phyloP scores from a whole-genome alignment of 2,329 filamentous ascomycete species.

The Paecilomyces variotii region DNA sequence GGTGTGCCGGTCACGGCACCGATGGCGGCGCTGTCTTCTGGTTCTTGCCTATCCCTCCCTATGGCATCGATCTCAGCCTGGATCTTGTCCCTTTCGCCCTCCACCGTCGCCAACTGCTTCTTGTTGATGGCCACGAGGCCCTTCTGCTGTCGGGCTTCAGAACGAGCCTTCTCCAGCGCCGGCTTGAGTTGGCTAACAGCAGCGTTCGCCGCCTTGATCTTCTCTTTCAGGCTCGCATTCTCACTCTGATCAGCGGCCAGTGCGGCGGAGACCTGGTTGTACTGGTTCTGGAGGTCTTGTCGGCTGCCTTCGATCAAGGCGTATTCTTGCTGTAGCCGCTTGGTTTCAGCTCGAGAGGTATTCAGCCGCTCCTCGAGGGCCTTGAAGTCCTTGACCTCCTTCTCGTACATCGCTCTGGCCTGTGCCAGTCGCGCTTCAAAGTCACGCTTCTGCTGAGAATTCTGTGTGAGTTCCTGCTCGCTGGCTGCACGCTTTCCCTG shows the following conservation, averaged over 20 bases:
- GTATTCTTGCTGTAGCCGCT: constrained; percentile 75
- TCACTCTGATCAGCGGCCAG: constrained; percentile 84
- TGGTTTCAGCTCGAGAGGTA: constrained; percentile 68
- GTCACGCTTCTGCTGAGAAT: constrained; percentile 80
- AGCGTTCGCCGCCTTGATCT: constrained; percentile 71
- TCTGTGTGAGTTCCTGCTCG: constrained; percentile 74
- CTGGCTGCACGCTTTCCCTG: constrained; percentile 71
- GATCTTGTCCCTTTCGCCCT: constrained; percentile 80
- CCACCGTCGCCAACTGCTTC: constrained; percentile 87
- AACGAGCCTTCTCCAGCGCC: constrained; percentile 85
- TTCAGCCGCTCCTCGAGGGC: constrained; percentile 75
- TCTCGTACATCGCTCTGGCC: constrained; percentile 80
- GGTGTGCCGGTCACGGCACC: constrained; percentile 28
- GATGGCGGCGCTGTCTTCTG: constrained; percentile 37
- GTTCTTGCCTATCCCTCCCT: constrained; percentile 56
- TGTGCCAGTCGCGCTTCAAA: constrained; percentile 85
- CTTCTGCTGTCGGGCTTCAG: constrained; percentile 89
- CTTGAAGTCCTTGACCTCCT: constrained; percentile 81
- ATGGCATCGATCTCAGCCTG: constrained; percentile 66
- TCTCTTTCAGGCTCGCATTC: constrained; percentile 76
- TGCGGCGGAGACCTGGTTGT: constrained; percentile 64
- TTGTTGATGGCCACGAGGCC: constrained; percentile 96
- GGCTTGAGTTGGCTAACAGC: constrained; percentile 80
- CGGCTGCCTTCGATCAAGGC: constrained; percentile 73
- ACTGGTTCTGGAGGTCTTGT: constrained; percentile 74